Evolutionary conservation across 139 green algal genomes (phyloP).

Genomic region (Volvox reticuliferus): DNA sequence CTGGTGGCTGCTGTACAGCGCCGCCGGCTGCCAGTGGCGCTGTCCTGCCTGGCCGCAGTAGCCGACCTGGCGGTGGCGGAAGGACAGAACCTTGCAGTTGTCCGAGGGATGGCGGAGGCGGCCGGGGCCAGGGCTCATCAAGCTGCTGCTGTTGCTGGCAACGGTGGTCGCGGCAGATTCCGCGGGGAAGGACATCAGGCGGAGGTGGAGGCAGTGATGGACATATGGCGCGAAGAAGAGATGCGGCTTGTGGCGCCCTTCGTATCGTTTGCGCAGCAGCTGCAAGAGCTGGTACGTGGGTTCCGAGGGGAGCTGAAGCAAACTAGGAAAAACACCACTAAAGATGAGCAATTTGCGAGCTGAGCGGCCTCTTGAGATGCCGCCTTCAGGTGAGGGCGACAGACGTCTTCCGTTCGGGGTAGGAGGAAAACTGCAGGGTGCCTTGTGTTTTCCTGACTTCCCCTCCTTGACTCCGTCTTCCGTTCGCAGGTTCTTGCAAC

Average conservation of each 20-base stretch:
- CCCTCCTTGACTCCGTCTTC: too few relatives aligned
- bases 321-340: too few relatives aligned
- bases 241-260: background rate
- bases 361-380: too few relatives aligned
- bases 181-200: background rate
- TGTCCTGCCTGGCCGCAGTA: background rate
- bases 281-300: background rate
- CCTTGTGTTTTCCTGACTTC: too few relatives aligned
- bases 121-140: background rate
- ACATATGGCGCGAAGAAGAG: background rate
- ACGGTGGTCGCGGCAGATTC: background rate
- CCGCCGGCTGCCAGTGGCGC: background rate
- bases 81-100: background rate
- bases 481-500: background rate
- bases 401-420: too few relatives aligned
- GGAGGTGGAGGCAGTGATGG: background rate
- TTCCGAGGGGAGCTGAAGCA: background rate
- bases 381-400: too few relatives aligned
- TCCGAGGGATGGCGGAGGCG: background rate
- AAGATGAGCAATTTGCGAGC: too few relatives aligned
- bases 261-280: constrained; percentile 7
- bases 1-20: constrained; percentile 16
- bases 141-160: too few relatives aligned
- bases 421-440: too few relatives aligned
- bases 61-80: background rate